These are phyloP conservation scores for Castanea crenata DNA, from an alignment of 306 rosid species.

Conservation along the genomic window DNA sequence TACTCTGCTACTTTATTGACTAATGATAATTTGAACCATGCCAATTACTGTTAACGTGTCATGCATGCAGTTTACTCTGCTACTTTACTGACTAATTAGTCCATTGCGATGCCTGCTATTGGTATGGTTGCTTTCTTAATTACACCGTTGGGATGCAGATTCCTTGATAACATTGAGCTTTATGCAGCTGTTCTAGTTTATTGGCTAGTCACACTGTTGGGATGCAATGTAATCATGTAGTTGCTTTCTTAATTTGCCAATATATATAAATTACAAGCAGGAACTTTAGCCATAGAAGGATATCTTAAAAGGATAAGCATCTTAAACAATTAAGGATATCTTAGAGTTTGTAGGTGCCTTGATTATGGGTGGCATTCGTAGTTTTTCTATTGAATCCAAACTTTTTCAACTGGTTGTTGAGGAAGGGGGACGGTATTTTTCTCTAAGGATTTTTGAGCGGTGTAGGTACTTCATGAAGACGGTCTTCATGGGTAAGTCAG, in stretches of 20 bases:
- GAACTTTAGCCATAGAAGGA: too few relatives aligned
- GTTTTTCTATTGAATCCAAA: too few relatives aligned
- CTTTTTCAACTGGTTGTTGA: too few relatives aligned
- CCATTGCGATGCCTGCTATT: conserved; percentile 11
- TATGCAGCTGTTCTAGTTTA: neutral
- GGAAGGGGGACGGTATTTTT: too few relatives aligned
- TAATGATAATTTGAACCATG: conserved; percentile 12
- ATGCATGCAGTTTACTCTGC: neutral
- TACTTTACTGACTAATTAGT: conserved; percentile 5
- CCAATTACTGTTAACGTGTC: neutral
- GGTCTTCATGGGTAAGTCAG: too few relatives aligned
- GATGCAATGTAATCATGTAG: conserved; percentile 5
- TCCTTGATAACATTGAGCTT: neutral
- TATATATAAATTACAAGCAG: neutral
- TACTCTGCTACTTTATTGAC: neutral
- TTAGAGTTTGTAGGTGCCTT: too few relatives aligned
- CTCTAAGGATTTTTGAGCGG: too few relatives aligned
- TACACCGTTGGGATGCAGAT: neutral
- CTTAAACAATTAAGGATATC: too few relatives aligned
- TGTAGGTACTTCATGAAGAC: too few relatives aligned
- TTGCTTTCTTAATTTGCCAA: conserved; percentile 3
- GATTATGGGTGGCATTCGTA: too few relatives aligned
- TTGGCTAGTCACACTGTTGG: neutral
- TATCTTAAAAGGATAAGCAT: too few relatives aligned
- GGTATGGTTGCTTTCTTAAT: neutral